Base-by-base conservation (phyloP, 495 filamentous ascomycete species). In the Lineolata rhizophorae region DNA sequence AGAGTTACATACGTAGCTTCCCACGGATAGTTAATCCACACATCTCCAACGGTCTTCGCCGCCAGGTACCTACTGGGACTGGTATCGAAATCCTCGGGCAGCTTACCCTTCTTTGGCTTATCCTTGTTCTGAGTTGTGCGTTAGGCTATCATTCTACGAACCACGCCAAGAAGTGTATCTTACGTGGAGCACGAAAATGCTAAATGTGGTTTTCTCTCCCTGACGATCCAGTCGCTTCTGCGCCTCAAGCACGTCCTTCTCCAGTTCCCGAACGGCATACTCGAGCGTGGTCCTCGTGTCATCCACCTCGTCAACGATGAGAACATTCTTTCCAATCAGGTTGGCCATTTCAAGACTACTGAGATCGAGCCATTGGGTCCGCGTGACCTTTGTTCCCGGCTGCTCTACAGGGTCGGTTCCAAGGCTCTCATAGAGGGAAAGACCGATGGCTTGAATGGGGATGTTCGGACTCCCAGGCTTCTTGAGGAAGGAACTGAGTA, bases 1-100 rank as follows among this genome's bases (percentile, higher is more conserved):
- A 11, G 38, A 27, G 15, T 35, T 34, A 61, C 68, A 31, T 61
- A 76, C 57, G 58, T 77, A 26, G 90, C 87, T 57, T 97, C 87
- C 87, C 87, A 97, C n/a, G 87, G 87, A 54, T 99, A 99, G 61
- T 79, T 87, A 48, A 94, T 94, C 87, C 87, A 99, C 34, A 81
- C 73, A 58, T 99, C 85, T 15, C 64, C 65, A 14, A 85, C 79
- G 19, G 87, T 94, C 43, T 72, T 60, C 10, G 87, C 78, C 15
- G 87, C 87, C 35, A 81, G 51, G 55, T 99, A 99, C 42, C 73
- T 61, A 17, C 67, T 64, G 35, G 76, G 56, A 17, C 67, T 64
- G 35, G 76, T 56, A 14, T 64, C 57, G 47, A 81, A 63, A 70
- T 93, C 80, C 9, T 77, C 70, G 10, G 90, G 83, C 30, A 99